Percentiles rank a stretch among this genome's conserved stretches.
These are phyloP conservation scores for Psilocybe sp. DNA, from an alignment of 768 basidiomycete species.

Conservation along the genomic window DNA sequence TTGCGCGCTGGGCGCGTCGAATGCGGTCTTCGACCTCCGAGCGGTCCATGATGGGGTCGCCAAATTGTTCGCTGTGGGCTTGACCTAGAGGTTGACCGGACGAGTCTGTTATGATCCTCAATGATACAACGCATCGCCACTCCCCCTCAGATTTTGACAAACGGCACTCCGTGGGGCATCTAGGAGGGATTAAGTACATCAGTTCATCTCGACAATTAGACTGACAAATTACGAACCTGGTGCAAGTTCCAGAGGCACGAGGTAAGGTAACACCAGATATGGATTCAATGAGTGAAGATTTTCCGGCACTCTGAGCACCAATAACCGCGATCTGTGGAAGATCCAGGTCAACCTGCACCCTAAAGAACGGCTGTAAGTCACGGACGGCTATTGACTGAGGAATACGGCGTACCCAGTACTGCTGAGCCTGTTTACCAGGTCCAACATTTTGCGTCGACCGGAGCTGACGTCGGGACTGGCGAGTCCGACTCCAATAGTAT, in stretches of 20 bases:
- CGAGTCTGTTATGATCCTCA: constrained; percentile 42
- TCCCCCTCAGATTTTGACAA: constrained; percentile 34
- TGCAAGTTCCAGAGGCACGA: constrained; percentile 71
- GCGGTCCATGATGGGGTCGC: constrained; percentile 47
- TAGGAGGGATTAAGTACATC: constrained; percentile 13
- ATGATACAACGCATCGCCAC: constrained; percentile 52
- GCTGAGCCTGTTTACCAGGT: constrained; percentile 4
- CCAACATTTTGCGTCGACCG: background rate
- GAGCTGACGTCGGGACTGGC: too few relatives aligned
- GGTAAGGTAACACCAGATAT: constrained; percentile 74
- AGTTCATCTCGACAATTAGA: background rate
- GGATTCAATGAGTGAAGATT: constrained; percentile 74
- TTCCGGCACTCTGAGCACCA: constrained; percentile 71
- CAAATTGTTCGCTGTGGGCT: constrained; percentile 41
- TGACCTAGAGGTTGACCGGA: constrained; percentile 36
- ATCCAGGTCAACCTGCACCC: constrained; percentile 69
- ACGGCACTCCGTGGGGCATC: constrained; percentile 59
- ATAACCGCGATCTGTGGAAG: constrained; percentile 73
- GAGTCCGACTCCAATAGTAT: too few relatives aligned
- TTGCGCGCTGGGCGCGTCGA: constrained; percentile 61
- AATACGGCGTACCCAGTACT: constrained; percentile 1
- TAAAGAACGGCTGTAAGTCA: constrained; percentile 17
- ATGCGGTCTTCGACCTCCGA: constrained; percentile 63
- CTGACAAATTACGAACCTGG: constrained; percentile 44
- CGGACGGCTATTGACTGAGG: background rate